Evolutionary conservation across 2,329 filamentous ascomycete genomes (phyloP).

Genomic region (Hirsutella thompsonii): DNA sequence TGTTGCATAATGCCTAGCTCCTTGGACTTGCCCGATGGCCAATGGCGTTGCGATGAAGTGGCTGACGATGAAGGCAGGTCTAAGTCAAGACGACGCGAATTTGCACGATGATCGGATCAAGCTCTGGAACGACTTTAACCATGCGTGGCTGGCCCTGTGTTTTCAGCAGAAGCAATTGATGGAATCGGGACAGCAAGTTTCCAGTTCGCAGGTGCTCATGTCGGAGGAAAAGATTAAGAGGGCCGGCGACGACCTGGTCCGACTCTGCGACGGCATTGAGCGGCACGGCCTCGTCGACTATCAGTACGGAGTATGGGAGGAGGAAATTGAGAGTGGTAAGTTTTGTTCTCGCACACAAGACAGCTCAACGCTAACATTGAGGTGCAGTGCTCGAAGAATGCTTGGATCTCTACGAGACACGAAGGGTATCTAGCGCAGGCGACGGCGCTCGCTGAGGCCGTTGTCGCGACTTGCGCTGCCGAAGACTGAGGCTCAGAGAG

Average conservation of each 20-base stretch:
- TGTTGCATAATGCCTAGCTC: no score
- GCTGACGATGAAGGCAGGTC: conserved; percentile 40
- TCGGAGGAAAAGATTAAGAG: conserved; percentile 56
- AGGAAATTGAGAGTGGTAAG: conserved; percentile 76
- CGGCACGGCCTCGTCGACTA: conserved; percentile 93
- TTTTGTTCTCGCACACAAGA: background rate
- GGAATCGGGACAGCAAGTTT: conserved; percentile 41
- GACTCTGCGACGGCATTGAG: conserved; percentile 76
- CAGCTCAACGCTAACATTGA: background rate
- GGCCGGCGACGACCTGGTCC: conserved; percentile 71
- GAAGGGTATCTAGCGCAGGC: conserved; percentile 19
- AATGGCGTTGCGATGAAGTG: background rate
- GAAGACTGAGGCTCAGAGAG: no score
- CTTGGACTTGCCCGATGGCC: background rate
- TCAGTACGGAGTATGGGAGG: conserved; percentile 92
- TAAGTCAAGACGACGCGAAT: conserved; percentile 69
- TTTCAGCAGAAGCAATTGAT: conserved; percentile 74
- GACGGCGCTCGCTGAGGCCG: conserved; percentile 11
- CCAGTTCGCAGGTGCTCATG: conserved; percentile 50
- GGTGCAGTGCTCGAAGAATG: conserved; percentile 23
- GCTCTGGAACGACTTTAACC: conserved; percentile 90
- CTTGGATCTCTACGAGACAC: conserved; percentile 31
- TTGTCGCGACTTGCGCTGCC: background rate
- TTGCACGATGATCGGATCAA: conserved; percentile 66
- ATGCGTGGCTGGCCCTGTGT: conserved; percentile 74